These are phyloP conservation scores for Hypoxylon sp. DNA, from an alignment of 2,329 filamentous ascomycete genomes.

Conservation along the genomic window DNA sequence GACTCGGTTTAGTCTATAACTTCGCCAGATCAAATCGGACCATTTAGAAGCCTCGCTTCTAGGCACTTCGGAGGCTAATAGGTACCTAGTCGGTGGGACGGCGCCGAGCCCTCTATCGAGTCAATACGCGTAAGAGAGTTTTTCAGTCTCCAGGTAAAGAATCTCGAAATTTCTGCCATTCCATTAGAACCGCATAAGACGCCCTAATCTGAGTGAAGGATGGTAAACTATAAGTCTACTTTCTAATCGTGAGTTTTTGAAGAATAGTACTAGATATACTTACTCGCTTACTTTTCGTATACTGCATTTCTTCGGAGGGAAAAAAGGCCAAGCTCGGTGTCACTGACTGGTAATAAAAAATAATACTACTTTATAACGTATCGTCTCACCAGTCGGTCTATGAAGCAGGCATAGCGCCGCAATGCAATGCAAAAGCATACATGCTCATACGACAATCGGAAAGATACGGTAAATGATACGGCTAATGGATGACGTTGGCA, in stretches of 20 bases:
- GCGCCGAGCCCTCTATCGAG: neutral
- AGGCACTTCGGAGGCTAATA: neutral
- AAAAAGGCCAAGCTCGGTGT: neutral
- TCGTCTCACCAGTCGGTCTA: slow-evolving; percentile 9
- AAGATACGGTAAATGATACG: slow-evolving; percentile 9
- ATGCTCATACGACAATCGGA: slow-evolving; percentile 6
- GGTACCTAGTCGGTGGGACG: neutral
- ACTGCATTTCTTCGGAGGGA: slow-evolving; percentile 1
- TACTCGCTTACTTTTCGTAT: neutral
- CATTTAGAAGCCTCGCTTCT: neutral
- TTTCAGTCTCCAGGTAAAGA: slow-evolving; percentile 2
- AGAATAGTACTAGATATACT: neutral
- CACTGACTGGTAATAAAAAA: neutral
- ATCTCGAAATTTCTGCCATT: neutral
- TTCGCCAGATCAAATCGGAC: neutral
- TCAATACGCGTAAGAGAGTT: neutral
- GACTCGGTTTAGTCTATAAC: neutral
- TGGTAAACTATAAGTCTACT: neutral
- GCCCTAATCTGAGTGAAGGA: neutral
- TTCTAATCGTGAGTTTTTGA: neutral
- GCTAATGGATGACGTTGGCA: slow-evolving; percentile 8
- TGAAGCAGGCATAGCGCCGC: neutral
- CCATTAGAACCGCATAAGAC: neutral
- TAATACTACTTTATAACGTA: neutral
- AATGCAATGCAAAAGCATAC: slow-evolving; percentile 9